Conservation (phyloP, 495 filamentous ascomycete genomes). For the Cercophora scortea region DNA sequence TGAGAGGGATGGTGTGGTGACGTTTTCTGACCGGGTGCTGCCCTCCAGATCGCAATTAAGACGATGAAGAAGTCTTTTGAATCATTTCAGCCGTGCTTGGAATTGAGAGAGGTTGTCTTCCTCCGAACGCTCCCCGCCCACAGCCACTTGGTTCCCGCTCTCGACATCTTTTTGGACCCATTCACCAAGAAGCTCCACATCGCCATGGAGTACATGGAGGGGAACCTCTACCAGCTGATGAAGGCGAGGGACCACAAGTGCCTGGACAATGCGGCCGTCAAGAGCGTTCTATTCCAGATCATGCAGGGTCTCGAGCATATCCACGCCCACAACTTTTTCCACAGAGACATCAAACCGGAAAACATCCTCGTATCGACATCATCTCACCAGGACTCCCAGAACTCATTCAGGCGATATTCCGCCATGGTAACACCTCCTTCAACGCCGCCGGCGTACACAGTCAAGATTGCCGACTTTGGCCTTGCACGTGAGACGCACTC, state of each 20-base stretch:
- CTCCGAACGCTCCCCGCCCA: conserved; percentile 80
- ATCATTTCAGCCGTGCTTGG: conserved; percentile 77
- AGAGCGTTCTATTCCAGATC: conserved; percentile 97
- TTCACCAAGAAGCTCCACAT: conserved; percentile 95
- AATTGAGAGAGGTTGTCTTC: conserved; percentile 95
- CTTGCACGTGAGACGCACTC: conserved; percentile 96
- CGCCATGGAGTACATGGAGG: conserved; percentile 99
- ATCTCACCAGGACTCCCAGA: conserved; percentile 64
- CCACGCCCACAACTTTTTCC: conserved; percentile 95
- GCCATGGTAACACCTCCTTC: conserved; percentile 89
- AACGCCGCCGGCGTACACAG: conserved; percentile 85
- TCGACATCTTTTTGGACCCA: conserved; percentile 98
- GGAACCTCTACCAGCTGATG: conserved; percentile 98
- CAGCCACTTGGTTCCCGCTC: conserved; percentile 85
- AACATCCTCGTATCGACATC: conserved; percentile 98
- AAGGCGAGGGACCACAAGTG: conserved; percentile 93
- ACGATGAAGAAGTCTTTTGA: conserved; percentile 99
- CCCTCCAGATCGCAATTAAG: conserved; percentile 85
- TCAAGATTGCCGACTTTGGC: conserved; percentile 99
- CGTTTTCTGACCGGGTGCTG: conserved; percentile 6
- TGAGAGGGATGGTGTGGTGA: neutral
- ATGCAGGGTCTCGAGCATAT: conserved; percentile 94
- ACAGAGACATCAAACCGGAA: conserved; percentile 98
- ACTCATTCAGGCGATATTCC: conserved; percentile 84
- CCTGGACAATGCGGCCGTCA: conserved; percentile 84